Evolutionary conservation across 345 rosid genomes (phyloP).

Genomic region (Gossypium rotundifolium): DNA sequence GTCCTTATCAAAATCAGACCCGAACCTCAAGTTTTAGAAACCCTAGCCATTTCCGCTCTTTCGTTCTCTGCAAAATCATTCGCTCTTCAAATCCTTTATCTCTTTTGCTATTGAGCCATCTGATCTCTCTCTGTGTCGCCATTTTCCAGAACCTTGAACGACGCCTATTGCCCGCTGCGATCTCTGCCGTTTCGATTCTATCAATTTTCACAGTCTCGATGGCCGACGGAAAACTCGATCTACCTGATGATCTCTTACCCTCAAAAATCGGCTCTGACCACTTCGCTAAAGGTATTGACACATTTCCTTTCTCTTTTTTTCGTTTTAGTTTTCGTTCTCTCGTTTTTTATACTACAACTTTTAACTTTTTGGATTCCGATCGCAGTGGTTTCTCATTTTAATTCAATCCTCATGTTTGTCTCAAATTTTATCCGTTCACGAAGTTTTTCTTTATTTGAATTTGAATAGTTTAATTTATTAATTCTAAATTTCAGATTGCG

Average conservation of each 20-base stretch:
- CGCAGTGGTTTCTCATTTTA: no score
- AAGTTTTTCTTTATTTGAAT: no score
- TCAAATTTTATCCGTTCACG: not conserved
- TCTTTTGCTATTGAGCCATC: not conserved
- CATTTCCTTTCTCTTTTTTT: not conserved
- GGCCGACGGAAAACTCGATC: conserved; percentile 21
- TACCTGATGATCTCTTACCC: conserved; percentile 23
- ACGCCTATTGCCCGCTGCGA: not conserved
- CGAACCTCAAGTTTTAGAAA: conserved; percentile 2
- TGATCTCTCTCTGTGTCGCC: not conserved
- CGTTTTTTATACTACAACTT: not conserved
- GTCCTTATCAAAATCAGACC: not conserved
- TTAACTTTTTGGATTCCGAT: not conserved
- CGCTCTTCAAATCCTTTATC: not conserved
- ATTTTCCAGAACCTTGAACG: not conserved
- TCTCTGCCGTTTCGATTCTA: not conserved
- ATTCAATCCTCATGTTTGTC: not conserved
- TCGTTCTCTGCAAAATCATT: conserved; percentile 4
- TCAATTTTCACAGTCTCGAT: not conserved
- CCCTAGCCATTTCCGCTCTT: conserved; percentile 15
- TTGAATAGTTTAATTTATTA: not conserved
- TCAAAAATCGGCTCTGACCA: conserved; percentile 8
- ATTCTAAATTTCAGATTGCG: not conserved
- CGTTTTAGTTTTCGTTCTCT: not conserved
- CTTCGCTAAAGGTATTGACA: conserved; percentile 14